Conservation (phyloP, 345 rosid species). For the Orychophragmus violaceus region DNA sequence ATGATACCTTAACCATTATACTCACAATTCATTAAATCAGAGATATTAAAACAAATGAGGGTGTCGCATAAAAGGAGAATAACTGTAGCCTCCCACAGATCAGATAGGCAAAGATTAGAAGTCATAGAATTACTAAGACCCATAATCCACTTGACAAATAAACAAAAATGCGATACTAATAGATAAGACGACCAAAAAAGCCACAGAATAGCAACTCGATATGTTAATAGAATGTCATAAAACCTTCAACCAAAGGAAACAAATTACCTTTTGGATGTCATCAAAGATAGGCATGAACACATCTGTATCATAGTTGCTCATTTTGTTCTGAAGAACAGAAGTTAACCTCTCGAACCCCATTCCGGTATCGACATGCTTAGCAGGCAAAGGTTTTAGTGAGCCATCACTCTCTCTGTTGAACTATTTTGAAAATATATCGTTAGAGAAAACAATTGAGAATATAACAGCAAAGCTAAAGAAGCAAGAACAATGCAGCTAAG, state of each 20-base stretch:
- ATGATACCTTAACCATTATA: neutral
- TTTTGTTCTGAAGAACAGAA: slow-evolving; percentile 85
- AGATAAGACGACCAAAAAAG: neutral
- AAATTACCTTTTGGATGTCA: slow-evolving; percentile 73
- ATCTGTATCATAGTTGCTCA: slow-evolving; percentile 99
- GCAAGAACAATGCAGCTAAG: neutral
- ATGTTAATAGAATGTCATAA: neutral
- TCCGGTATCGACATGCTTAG: slow-evolving; percentile 99
- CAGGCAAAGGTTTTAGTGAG: slow-evolving; percentile 76
- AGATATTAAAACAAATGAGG: neutral
- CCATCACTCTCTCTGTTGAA: slow-evolving; percentile 91
- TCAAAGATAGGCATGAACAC: slow-evolving; percentile 88
- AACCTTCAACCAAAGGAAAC: neutral
- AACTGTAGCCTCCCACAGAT: neutral
- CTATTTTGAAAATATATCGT: slow-evolving; percentile 33
- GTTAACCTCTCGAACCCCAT: slow-evolving; percentile 95
- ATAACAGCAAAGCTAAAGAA: neutral
- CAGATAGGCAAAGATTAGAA: neutral
- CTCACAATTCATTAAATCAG: neutral
- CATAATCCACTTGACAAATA: neutral
- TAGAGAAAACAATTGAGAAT: neutral
- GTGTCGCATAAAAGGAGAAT: neutral
- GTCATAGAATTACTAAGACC: slow-evolving; percentile 9
- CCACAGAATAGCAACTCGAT: neutral
- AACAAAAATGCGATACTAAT: neutral